Conservation (phyloP, 305 asterid species). For the Solanum hybrid region DNA sequence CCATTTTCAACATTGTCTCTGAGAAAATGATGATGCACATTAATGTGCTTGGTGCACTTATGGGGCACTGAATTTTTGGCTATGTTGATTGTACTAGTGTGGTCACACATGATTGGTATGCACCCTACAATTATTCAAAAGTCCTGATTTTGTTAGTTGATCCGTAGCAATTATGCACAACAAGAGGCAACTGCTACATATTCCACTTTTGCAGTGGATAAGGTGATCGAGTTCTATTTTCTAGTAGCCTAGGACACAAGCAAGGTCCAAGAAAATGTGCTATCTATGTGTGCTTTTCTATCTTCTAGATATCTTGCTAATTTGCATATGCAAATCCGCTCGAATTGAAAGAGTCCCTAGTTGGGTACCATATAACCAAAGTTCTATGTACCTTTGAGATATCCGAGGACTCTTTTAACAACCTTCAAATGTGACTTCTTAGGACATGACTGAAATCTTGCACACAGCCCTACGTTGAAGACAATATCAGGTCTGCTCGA, state of each 20-base stretch:
- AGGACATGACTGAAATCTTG: neutral
- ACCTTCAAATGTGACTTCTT: neutral
- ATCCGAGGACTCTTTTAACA: neutral
- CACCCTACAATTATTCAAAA: neutral
- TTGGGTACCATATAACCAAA: neutral
- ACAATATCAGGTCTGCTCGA: neutral
- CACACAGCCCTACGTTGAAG: neutral
- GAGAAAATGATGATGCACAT: neutral
- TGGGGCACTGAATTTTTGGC: too few relatives aligned
- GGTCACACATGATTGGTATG: neutral
- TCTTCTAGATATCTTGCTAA: neutral
- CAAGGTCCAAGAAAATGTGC: neutral
- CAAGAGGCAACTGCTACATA: neutral
- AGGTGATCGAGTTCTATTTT: neutral
- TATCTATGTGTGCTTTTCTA: neutral
- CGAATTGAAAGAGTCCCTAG: neutral
- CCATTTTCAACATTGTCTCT: neutral
- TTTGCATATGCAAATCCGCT: neutral
- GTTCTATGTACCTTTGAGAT: neutral
- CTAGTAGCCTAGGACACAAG: neutral
- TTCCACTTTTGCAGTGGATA: neutral
- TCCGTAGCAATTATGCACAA: neutral
- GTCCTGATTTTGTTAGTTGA: neutral
- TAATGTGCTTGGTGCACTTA: neutral
- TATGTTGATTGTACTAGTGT: neutral